A percentile compares a stretch with the other conserved stretches of the same genome.
These are phyloP conservation scores for Monosporascus sp. DNA, from an alignment of 2,329 filamentous ascomycete genomes.

Conservation along the genomic window DNA sequence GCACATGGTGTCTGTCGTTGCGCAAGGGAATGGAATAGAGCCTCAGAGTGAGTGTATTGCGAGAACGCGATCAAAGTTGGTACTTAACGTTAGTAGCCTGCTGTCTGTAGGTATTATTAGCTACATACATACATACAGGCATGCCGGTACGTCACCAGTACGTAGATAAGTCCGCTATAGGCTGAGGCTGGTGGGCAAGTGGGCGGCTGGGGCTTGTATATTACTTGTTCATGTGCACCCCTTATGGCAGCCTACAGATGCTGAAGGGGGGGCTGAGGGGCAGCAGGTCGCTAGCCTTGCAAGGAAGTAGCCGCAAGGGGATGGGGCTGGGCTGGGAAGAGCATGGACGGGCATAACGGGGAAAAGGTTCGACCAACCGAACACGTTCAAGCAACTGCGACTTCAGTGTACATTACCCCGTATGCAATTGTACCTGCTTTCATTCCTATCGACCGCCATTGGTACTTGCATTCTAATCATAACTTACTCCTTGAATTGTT, in stretches of 20 bases:
- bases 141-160: too few relatives aligned
- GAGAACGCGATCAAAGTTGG: neutral
- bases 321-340: neutral
- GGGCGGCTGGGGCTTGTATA: too few relatives aligned
- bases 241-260: too few relatives aligned
- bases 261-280: too few relatives aligned
- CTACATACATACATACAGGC: too few relatives aligned
- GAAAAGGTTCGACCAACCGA: neutral
- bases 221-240: too few relatives aligned
- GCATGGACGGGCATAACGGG: neutral
- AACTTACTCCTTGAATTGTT: neutral
- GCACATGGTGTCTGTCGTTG: conserved; percentile 1
- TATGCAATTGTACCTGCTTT: neutral
- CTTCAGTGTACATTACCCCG: neutral
- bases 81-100: neutral
- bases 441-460: neutral
- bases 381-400: neutral
- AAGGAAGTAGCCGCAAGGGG: neutral
- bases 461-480: neutral
- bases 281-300: too few relatives aligned
- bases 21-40: neutral
- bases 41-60: neutral
- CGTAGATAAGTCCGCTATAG: too few relatives aligned
- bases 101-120: neutral
- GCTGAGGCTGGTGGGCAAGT: too few relatives aligned